These are phyloP conservation scores for Rhodotorula diobovata DNA, from an alignment of 768 basidiomycete species.

Conservation along the genomic window DNA sequence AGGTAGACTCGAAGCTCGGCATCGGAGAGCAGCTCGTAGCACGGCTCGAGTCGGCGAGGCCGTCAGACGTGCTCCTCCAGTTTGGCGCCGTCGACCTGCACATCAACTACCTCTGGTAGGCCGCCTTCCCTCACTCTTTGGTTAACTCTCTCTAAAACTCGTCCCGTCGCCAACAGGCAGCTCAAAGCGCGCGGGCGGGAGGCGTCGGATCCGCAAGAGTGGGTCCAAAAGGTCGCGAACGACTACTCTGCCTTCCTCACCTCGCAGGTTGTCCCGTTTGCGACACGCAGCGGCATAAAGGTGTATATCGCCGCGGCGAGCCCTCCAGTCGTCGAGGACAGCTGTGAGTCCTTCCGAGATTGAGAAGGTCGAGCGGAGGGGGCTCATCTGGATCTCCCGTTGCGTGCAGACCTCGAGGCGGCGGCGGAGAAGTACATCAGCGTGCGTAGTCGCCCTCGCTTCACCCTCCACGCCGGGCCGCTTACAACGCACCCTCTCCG, in stretches of 20 bases:
- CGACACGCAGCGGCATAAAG: neutral
- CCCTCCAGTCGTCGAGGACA: slow-evolving; percentile 28
- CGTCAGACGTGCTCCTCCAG: neutral
- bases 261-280: neutral
- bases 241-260: slow-evolving; percentile 11
- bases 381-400: neutral
- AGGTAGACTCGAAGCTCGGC: slow-evolving; percentile 6
- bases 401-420: slow-evolving; percentile 19
- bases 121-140: neutral
- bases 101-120: slow-evolving; percentile 31
- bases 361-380: neutral
- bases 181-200: neutral
- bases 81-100: slow-evolving; percentile 24
- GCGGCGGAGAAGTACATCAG: slow-evolving; percentile 16
- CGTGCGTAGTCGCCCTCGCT: neutral
- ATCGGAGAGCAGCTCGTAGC: slow-evolving; percentile 1
- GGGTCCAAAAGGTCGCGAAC: neutral
- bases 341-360: neutral
- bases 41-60: neutral
- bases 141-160: neutral
- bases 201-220: neutral
- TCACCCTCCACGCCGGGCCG: neutral
- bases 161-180: slow-evolving; percentile 8
- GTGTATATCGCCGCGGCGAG: slow-evolving; percentile 16
- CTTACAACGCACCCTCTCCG: neutral